Conservation (phyloP, 352 stramenopile genomes). For the Phytopythium vexans region DNA sequence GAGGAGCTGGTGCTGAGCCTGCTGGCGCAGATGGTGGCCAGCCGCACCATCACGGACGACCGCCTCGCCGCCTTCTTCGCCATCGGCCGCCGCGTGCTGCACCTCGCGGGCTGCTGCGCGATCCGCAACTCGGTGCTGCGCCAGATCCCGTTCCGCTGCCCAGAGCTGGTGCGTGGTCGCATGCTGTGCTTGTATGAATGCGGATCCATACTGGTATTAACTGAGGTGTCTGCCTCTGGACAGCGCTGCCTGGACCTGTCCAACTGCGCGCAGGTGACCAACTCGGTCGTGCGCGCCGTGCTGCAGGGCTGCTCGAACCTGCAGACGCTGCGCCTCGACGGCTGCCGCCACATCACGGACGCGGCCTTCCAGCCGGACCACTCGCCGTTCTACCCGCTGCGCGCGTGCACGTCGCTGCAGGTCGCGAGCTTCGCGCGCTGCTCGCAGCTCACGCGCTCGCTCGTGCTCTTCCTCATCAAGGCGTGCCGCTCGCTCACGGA, state of each 20-base stretch:
- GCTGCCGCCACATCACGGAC: constrained; percentile 85
- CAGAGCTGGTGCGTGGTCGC: constrained; percentile 56
- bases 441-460: constrained; percentile 73
- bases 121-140: constrained; percentile 87
- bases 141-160: constrained; percentile 82
- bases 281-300: constrained; percentile 77
- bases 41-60: constrained; percentile 79
- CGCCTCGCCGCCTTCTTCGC: constrained; percentile 81
- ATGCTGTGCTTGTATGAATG: not conserved
- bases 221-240: not conserved
- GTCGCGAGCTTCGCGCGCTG: constrained; percentile 79
- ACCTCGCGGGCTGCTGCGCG: constrained; percentile 60
- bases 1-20: constrained; percentile 81
- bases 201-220: not conserved
- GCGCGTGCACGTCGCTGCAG: constrained; percentile 73
- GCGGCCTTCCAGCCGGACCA: constrained; percentile 84
- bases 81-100: constrained; percentile 66
- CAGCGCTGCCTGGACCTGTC: constrained; percentile 81
- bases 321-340: constrained; percentile 79
- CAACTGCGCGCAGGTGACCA: constrained; percentile 86
- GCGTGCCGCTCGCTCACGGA: constrained; percentile 71
- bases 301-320: constrained; percentile 74
- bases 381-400: constrained; percentile 62
- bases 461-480: constrained; percentile 79
- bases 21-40: constrained; percentile 65